Percentiles rank a stretch among this genome's conserved stretches.
These are phyloP conservation scores for Ustilago shanxiensis DNA, from an alignment of 1,284 basidiomycete genomes.

Conservation along the genomic window DNA sequence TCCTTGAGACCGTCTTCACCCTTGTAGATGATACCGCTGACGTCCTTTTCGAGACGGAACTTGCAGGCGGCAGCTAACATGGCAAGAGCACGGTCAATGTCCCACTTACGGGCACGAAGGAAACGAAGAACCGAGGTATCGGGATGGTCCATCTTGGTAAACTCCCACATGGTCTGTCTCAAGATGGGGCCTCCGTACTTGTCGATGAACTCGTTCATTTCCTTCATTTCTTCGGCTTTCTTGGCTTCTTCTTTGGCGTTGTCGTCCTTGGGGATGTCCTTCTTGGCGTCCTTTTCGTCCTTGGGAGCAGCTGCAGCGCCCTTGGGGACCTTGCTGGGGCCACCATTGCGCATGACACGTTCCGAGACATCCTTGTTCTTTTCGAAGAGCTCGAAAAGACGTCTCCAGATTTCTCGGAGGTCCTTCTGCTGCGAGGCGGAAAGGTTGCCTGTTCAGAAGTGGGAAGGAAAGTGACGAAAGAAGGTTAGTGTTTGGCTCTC, in stretches of 20 bases:
- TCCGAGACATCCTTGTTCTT: constrained; percentile 64
- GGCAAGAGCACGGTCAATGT: constrained; percentile 68
- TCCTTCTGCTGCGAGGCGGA: constrained; percentile 55
- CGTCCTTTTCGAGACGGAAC: constrained; percentile 69
- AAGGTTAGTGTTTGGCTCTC: constrained; percentile 10
- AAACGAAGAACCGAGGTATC: constrained; percentile 68
- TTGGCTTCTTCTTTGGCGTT: constrained; percentile 68
- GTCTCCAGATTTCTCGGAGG: constrained; percentile 60
- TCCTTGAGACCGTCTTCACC: constrained; percentile 69
- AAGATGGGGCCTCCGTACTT: constrained; percentile 69
- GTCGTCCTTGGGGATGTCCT: constrained; percentile 66
- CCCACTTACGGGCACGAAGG: constrained; percentile 70
- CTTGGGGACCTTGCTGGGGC: constrained; percentile 42
- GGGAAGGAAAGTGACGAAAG: neutral
- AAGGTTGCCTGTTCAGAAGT: constrained; percentile 61
- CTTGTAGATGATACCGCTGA: constrained; percentile 66
- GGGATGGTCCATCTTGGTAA: constrained; percentile 65
- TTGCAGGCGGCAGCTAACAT: constrained; percentile 69
- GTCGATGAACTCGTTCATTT: constrained; percentile 65
- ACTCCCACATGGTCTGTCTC: constrained; percentile 60
- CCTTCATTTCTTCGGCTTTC: constrained; percentile 59
- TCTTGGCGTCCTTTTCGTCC: constrained; percentile 55
- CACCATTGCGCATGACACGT: constrained; percentile 56
- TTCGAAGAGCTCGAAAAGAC: constrained; percentile 63
- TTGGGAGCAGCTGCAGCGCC: constrained; percentile 29